Base-by-base conservation (phyloP, 2,329 filamentous ascomycete genomes). In the Monilinia vaccinii-corymbosi region DNA sequence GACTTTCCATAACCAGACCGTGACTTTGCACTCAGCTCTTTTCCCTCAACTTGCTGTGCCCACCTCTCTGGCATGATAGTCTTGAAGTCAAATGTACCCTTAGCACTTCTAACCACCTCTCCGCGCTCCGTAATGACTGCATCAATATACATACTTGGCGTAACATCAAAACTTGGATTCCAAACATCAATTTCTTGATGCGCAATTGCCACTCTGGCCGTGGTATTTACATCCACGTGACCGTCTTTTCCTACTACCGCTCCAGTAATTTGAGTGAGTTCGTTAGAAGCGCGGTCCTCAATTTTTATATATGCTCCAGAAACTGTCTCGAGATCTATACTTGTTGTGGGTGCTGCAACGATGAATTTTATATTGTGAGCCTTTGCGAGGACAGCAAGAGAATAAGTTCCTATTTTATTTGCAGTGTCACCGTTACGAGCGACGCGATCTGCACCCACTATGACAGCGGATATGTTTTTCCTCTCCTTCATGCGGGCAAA, bases 161-260 rank as follows among this genome's bases (percentile, higher is more conserved):
- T 99, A 38, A 99, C 89, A 71, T 99, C 94, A 71, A 99, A 99
- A 0, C 91, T 89, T 36, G 94, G 94, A 72, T 99, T 99, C 92
- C 94, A 99, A 10, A 97, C 91, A 45, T 82, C 78, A 63, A 97
- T 91, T 2, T 84, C 84, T 70, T 81, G 77, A 64, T 86, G 81
- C 0, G 93, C 93, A 56, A 90, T 93, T 46, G 88, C 90, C 36
- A 97, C 83, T 14, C 87, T 84, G 60, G 86, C 87, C 21, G 85
- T 84, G 55, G 78, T 78, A 51, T 75, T 78, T 25, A 84, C 74
- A 66, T 91, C 83, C 0, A 93, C 77, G 5, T 75, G 80, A 0
- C 85, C 85, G 44, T 86, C 82, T 2, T 81, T 74, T 44, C 79
- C 76, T 18, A 89, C 83, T 16, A 88, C 78, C 1, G 90, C 89